Base-by-base conservation (phyloP, 1,284 basidiomycete species). In the Schizopora paradoxa region DNA sequence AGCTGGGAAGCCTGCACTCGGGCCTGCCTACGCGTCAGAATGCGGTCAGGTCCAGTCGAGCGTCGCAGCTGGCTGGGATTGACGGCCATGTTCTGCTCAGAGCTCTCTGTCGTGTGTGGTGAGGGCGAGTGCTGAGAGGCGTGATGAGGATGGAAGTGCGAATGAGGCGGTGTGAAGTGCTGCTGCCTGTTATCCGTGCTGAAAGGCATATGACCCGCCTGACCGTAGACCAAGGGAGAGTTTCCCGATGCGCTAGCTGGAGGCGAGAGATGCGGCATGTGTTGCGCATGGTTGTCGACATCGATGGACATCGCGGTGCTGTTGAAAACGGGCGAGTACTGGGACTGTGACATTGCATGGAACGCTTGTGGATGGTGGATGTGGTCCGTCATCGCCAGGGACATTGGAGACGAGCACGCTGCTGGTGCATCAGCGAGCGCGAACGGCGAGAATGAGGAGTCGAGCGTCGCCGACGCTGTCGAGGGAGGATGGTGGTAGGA, bases 1-100 rank as follows among this genome's bases (percentile, higher is more conserved):
- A 40, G 36, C 22, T 37, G 37, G 18, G 23, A 25, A 19, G 36
- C 42, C 44, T 44, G 43, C 11, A 34, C 38, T 21, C 48, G 43
- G 27, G 48, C 48, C 31, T 50, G 48, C n/a, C 48, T 43, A 41
- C 44, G 48, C 48, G 48, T 50, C 44, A 43, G n/a, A 33, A 50
- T 44, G 44, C 44, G 48, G 47, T 40, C 47, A 19, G 48, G 48
- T 5, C 48, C 48, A 11, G 41, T 16, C 18, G 48, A 27, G 8
- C 32, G 14, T 10, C 48, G 36, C 22, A 49, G 42, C 22, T 49
- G 43, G 14, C 38, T 32, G 26, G 48, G 43, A 19, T 49, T 31
- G 27, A 49, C 43, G 3, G 38, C 38, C 18, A 49, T 32, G 18
- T 33, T 13, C 8, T 34, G 28, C 21, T 33, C 39, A 10, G 18